Evolutionary conservation across 345 rosid genomes (phyloP), one percentile per base, ranked within the genome.

Genomic region (Pistacia atlantica): DNA sequence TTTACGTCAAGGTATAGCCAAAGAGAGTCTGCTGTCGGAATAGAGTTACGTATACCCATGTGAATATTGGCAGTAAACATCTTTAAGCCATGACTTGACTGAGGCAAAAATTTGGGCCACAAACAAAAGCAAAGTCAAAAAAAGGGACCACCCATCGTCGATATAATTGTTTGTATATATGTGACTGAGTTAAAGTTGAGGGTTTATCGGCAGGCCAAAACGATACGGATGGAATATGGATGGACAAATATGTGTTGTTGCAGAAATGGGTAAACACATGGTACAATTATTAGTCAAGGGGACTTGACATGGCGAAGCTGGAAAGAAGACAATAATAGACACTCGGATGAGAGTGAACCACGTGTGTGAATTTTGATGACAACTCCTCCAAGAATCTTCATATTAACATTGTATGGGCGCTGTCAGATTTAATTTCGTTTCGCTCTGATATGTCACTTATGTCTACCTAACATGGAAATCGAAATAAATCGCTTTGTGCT

Each of bases 61-160:
- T 63, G 77, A 52, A 64, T 54, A 38, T 22, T 42, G 22, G 46
- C 61, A 17, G 60, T 37, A 37, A 54, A 14, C 20, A 8, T 69
- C 9, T 11, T 5, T 13, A 72, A 14, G 22, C 14, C 54, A 42
- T 8, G 1, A 13, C 8, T 42, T 45, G 4, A 8, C 22, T 49
- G 55, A 14, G 63, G 42, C 62, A 17, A 65, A 74, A n/a, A 59
- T 59, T 42, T 75, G 72, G 78, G 45, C 78, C 78, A 67, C 78
- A 42, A 66, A 31, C 69, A 52, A 16, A 52, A 52, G 56, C 56
- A 52, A 28, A 58, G 59, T 63, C 76, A 33, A 71, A 52, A 52
- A 16, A 13, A 12, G 1, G 5, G 4, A 38, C 59, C 51, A 38
- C 6, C 12, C 18, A 38, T 38, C 4, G 0, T 38, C 54, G 13